These are phyloP conservation scores for Thelephora ganbajun DNA, from an alignment of 768 basidiomycete genomes.

Conservation along the genomic window DNA sequence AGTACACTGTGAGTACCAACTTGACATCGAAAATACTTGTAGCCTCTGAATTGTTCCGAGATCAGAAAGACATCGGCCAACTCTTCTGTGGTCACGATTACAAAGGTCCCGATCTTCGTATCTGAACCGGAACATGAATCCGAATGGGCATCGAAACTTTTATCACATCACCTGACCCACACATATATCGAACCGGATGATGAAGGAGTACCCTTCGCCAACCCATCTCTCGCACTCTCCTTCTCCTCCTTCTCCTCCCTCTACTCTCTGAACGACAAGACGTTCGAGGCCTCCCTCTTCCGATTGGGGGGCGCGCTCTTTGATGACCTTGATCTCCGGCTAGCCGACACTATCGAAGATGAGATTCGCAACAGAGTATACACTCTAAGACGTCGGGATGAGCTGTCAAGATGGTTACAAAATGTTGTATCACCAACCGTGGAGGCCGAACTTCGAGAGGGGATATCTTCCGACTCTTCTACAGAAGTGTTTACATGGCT, in stretches of 20 bases:
- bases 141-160: constrained; percentile 40
- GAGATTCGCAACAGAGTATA: constrained; percentile 49
- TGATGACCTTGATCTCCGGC: constrained; percentile 60
- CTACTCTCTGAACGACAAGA: constrained; percentile 56
- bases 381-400: constrained; percentile 59
- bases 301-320: constrained; percentile 84
- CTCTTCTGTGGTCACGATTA: constrained; percentile 42
- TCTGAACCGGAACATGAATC: constrained; percentile 19
- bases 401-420: constrained; percentile 78
- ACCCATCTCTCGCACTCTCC: constrained; percentile 45
- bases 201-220: constrained; percentile 54
- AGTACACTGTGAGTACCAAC: constrained; percentile 33
- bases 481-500: constrained; percentile 61
- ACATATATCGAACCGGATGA: constrained; percentile 62
- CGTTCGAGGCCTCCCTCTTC: constrained; percentile 70
- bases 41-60: background rate
- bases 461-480: constrained; percentile 28
- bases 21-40: constrained; percentile 1
- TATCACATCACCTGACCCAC: constrained; percentile 65
- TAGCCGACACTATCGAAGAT: constrained; percentile 38
- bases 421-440: constrained; percentile 54
- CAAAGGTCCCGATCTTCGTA: constrained; percentile 29
- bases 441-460: constrained; percentile 53
- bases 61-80: constrained; percentile 43
- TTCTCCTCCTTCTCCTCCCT: constrained; percentile 69